Evolutionary conservation across 1,139 yeast genomes (phyloP), one percentile per base, ranked within the genome.

Genomic region (Blastobotrys aristatus): DNA sequence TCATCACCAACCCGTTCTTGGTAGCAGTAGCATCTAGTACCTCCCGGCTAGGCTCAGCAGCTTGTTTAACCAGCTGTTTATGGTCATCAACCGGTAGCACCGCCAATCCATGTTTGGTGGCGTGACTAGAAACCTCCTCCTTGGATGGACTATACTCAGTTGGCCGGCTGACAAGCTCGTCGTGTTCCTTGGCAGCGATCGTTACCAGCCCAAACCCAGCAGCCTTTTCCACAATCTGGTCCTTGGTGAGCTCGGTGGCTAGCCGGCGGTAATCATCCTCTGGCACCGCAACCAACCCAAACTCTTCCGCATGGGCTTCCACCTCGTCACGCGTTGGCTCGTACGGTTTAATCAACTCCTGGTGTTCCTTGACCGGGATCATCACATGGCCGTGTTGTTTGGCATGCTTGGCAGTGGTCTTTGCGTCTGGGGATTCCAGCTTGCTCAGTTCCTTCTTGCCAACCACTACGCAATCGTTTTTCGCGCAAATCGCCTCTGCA

Each of bases 401-500:
- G 7, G 68, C 64, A 39, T 56, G 49, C 4, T 53, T 49, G 11
- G 54, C 40, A 29, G 57, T 37, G 22, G 48, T 54, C 10, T 51
- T 54, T 16, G 48, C 31, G 11, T 36, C 45, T 16, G 59, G 60
- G 36, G 51, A 47, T 39, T 52, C 50, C 43, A 63, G 47, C 3
- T 49, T 45, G 20, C 47, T 42, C 18, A 55, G 43, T 24, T 57
- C 60, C 2, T 42, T 41, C 4, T 33, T 34, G 6, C 55, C 45
- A 16, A 70, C 43, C n/a, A 65, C 49, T 4, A 50, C 50, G 24
- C 50, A 46, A 10, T 54, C 53, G 36, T 53, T 41, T 36, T 48
- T 49, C 16, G 50, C 45, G 4, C 77, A 76, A 39, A 63, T 61
- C 6, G 59, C 57, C 4, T 54, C 47, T 4, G 76, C 48, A 35